Conservation (phyloP, 2,329 filamentous ascomycete genomes). For the Arachnopeziza araneosa region DNA sequence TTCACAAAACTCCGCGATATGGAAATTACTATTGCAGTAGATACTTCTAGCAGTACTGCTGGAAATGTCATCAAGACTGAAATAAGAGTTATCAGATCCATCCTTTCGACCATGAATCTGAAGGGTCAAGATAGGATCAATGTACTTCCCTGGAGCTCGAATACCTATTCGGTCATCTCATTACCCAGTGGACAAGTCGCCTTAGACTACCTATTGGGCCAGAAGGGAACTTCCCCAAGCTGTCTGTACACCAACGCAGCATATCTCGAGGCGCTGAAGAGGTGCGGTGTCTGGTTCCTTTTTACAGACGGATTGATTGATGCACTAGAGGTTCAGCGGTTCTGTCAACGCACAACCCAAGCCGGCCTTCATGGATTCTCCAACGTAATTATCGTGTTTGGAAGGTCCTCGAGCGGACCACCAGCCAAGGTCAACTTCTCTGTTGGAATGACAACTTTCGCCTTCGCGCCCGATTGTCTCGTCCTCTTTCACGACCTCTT, state of each 20-base stretch:
- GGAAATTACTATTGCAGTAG: constrained; percentile 1
- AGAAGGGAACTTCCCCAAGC: not conserved
- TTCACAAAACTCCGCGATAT: not conserved
- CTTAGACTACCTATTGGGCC: not conserved
- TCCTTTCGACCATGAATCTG: not conserved
- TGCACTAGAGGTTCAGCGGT: not conserved
- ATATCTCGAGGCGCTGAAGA: not conserved
- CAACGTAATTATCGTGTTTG: not conserved
- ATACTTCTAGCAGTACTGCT: not conserved
- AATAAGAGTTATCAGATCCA: not conserved
- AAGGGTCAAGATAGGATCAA: not conserved
- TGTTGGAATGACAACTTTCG: not conserved
- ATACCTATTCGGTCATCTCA: not conserved
- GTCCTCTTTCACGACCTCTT: constrained; percentile 1
- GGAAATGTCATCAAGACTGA: not conserved
- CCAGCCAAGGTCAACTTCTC: not conserved
- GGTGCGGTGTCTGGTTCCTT: not conserved
- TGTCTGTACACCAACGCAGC: not conserved
- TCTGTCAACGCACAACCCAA: not conserved
- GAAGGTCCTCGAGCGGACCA: not conserved
- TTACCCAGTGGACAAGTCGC: not conserved
- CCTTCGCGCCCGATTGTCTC: not conserved
- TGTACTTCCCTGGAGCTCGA: not conserved
- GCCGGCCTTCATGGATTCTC: not conserved
- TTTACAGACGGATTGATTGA: constrained; percentile 1